These are phyloP conservation scores for Mollisiaceae sp. DNA, from an alignment of 2,329 filamentous ascomycete genomes.

Conservation along the genomic window DNA sequence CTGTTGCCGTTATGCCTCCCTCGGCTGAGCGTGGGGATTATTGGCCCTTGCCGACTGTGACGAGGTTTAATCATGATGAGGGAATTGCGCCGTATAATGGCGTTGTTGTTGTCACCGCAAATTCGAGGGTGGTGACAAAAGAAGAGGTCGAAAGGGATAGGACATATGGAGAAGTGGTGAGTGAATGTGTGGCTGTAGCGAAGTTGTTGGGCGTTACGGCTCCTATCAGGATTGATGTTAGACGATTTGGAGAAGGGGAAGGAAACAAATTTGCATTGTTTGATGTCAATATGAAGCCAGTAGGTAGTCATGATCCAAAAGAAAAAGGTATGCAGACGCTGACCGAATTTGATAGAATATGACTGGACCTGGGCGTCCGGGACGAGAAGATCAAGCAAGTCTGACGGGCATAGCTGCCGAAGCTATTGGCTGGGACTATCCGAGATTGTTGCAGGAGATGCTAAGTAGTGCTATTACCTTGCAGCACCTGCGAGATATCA, in stretches of 20 bases:
- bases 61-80: constrained; percentile 52
- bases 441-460: constrained; percentile 46
- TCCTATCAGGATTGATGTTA: constrained; percentile 53
- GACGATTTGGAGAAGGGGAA: constrained; percentile 43
- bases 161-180: constrained; percentile 42
- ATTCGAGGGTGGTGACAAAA: constrained; percentile 48
- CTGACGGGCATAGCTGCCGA: constrained; percentile 51
- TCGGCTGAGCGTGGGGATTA: constrained; percentile 42
- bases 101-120: constrained; percentile 51
- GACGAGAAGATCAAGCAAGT: constrained; percentile 54
- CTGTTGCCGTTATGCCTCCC: constrained; percentile 58
- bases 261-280: constrained; percentile 51
- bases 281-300: constrained; percentile 58
- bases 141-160: constrained; percentile 43
- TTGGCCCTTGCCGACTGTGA: constrained; percentile 51
- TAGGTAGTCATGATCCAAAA: constrained; percentile 37
- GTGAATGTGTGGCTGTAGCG: constrained; percentile 49
- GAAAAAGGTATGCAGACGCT: neutral
- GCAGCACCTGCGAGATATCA: constrained; percentile 13
- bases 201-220: constrained; percentile 48
- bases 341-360: constrained; percentile 45
- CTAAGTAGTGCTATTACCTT: constrained; percentile 28
- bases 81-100: constrained; percentile 57
- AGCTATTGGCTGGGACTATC: constrained; percentile 50
- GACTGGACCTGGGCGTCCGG: constrained; percentile 53